Percentiles rank a stretch among this genome's conserved stretches.
These are phyloP conservation scores for Claviceps capensis DNA, from an alignment of 2,329 filamentous ascomycete genomes.

Conservation along the genomic window DNA sequence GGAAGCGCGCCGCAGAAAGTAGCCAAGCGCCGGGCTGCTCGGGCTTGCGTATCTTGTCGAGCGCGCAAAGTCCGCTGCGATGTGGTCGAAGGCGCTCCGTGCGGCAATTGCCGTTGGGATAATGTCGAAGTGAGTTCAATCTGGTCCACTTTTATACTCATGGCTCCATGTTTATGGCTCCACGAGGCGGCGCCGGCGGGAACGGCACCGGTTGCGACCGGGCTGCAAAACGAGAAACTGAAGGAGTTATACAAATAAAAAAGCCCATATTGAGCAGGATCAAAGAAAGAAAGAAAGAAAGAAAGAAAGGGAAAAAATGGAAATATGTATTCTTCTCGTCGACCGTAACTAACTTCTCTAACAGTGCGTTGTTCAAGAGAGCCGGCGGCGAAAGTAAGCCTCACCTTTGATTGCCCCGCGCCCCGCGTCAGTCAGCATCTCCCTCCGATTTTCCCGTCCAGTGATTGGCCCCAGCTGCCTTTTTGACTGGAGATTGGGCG, in stretches of 20 bases:
- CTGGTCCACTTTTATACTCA: too few species aligned
- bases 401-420: slow-evolving; percentile 1
- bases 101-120: slow-evolving; percentile 75
- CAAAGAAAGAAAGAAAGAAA: not conserved
- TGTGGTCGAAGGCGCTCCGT: slow-evolving; percentile 77
- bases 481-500: too few species aligned
- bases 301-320: not conserved
- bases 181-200: too few species aligned
- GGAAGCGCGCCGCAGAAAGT: slow-evolving; percentile 29
- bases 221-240: too few species aligned
- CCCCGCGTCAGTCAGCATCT: not conserved
- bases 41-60: slow-evolving; percentile 80
- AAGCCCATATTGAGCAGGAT: too few species aligned
- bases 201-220: too few species aligned
- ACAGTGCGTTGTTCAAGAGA: slow-evolving; percentile 59
- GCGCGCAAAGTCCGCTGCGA: slow-evolving; percentile 87
- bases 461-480: too few species aligned
- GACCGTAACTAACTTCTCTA: slow-evolving; percentile 2
- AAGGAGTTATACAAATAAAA: too few species aligned
- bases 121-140: slow-evolving; percentile 43
- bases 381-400: slow-evolving; percentile 73
- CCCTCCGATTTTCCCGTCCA: not conserved
- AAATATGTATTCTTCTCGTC: not conserved
- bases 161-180: too few species aligned
- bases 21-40: slow-evolving; percentile 73